Evolutionary conservation across 2,329 filamentous ascomycete genomes (phyloP).

Genomic region (Microcyclosporella mali): DNA sequence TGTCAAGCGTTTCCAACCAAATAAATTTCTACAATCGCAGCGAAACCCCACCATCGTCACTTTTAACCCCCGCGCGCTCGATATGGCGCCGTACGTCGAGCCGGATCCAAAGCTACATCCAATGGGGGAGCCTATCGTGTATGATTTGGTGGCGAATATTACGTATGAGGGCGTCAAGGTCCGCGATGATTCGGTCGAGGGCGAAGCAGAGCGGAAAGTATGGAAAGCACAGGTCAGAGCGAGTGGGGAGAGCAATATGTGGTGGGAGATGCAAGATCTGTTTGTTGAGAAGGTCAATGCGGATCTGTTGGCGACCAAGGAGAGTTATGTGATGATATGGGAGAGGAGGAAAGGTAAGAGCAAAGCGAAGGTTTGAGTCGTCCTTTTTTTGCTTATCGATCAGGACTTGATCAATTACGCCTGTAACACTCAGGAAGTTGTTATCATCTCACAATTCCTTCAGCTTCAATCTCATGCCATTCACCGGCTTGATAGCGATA

Average conservation of each 20-base stretch:
- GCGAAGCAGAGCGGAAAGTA: slow-evolving; percentile 83
- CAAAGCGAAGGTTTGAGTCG: slow-evolving; percentile 13
- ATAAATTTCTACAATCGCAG: slow-evolving; percentile 86
- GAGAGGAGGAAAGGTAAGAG: slow-evolving; percentile 58
- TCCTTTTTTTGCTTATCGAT: no score
- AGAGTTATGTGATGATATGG: slow-evolving; percentile 96
- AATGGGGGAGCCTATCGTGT: slow-evolving; percentile 77
- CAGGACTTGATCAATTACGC: no score
- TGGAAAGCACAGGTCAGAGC: slow-evolving; percentile 94
- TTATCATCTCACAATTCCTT: no score
- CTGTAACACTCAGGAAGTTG: no score
- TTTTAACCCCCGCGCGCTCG: slow-evolving; percentile 77
- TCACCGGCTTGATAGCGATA: no score
- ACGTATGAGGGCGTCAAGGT: slow-evolving; percentile 76
- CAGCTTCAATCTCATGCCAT: no score
- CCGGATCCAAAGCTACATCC: slow-evolving; percentile 68
- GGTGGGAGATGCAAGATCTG: slow-evolving; percentile 89
- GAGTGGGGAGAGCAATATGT: slow-evolving; percentile 62
- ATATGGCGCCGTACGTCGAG: slow-evolving; percentile 86
- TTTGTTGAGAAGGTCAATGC: slow-evolving; percentile 85
- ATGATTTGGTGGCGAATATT: slow-evolving; percentile 93
- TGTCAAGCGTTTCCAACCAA: slow-evolving; percentile 92
- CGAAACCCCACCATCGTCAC: slow-evolving; percentile 98
- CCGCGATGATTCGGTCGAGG: slow-evolving; percentile 75
- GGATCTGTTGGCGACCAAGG: slow-evolving; percentile 85